Percentiles rank a stretch among this genome's conserved stretches.
Conservation (phyloP, 1,284 basidiomycete species). For the Hypsizygus ulmarius region DNA sequence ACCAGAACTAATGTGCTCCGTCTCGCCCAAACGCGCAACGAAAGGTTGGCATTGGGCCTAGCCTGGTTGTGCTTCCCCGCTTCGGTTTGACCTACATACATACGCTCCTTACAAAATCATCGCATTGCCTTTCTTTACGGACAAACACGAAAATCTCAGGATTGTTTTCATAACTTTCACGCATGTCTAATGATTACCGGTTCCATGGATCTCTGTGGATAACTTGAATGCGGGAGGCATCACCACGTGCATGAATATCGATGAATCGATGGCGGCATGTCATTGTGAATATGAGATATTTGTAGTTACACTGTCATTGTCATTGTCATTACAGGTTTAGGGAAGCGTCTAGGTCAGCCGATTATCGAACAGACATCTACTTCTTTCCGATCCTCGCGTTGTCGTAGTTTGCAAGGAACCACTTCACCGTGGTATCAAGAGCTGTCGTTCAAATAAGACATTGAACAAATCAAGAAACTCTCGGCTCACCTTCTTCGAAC, state of each 20-base stretch:
- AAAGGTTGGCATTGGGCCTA: too few relatives aligned
- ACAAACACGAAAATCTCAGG: too few relatives aligned
- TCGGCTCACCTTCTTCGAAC: conserved; percentile 64
- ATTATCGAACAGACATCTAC: conserved; percentile 8
- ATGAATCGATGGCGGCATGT: background rate
- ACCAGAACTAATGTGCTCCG: conserved; percentile 61
- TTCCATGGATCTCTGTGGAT: too few relatives aligned
- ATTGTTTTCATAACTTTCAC: too few relatives aligned
- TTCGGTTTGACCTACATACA: too few relatives aligned
- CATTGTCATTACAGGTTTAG: background rate
- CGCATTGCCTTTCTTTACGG: too few relatives aligned
- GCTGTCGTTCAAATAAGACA: conserved; percentile 39
- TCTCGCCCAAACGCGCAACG: background rate
- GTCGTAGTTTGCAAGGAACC: conserved; percentile 78
- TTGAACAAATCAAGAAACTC: conserved; percentile 1
- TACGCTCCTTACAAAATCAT: too few relatives aligned
- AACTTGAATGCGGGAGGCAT: background rate
- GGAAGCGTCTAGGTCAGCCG: background rate
- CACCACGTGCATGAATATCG: background rate
- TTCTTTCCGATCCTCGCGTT: conserved; percentile 55
- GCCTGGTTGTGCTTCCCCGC: too few relatives aligned
- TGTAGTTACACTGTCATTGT: background rate
- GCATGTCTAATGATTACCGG: too few relatives aligned
- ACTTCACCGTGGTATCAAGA: conserved; percentile 67
- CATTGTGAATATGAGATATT: background rate